Evolutionary conservation across 1,139 yeast genomes (phyloP), one percentile per base, ranked within the genome.

Genomic region (Nakaseomyces bracarensis): DNA sequence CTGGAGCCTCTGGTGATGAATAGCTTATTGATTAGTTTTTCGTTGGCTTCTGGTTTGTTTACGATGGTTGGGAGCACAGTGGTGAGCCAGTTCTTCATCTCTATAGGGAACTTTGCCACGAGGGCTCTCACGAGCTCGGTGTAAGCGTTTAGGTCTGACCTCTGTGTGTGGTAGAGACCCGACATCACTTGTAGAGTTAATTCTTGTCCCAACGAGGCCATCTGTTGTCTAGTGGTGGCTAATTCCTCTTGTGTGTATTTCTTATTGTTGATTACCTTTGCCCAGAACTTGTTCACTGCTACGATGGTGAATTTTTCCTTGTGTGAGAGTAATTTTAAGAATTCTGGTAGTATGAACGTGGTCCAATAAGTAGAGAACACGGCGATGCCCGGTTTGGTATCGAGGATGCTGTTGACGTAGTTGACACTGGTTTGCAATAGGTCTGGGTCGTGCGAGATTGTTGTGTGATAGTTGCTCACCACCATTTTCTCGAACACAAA

Each of bases 271-370:
- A 83, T 54, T 10, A 82, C 58, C 23, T 69, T 67, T 2, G 68
- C 66, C 94, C 94, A 85, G 52, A 85, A 84, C 48, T 73, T 71
- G 43, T 75, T 68, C 0, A 76, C 69, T 0, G 86, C 69, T 47
- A 76, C 75, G 35, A 85, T 63, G 2, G 84, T 74, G 52, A 81
- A 77, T 41, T 81, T 70, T 57, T 85, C 95, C 40, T 71, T 71
- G 0, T 78, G 70, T 7, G 63, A 54, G 34, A 84, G 63, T 11
- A 75, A 68, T 5, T 66, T 60, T 3, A 80, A 42, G 34, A 59
- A 54, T 28, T 61, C 59, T 15, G 65, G 64, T 19, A 78, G 39
- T 10, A 77, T 52, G 11, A 66, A 63, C 37, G 47, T 37, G 11
- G 48, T 39, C 58, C 72, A 67, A 2, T 57, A 48, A 3, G 52